Base-by-base conservation (phyloP, 108 stramenopile species). In the Seminavis robusta region DNA sequence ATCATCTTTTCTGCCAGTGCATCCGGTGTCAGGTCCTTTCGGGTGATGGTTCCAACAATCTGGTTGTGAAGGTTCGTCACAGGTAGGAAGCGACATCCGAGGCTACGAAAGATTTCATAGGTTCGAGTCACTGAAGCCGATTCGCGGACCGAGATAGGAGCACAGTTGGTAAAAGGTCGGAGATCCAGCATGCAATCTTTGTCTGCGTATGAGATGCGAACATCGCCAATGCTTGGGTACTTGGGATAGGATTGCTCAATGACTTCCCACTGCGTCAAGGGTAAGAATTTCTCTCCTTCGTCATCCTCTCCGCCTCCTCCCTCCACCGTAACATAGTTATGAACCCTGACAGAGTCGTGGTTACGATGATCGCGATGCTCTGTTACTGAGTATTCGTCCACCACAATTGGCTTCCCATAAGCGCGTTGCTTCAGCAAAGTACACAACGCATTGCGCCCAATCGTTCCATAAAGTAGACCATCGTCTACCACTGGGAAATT, bases 31-130 rank as follows among this genome's bases (percentile, higher is more conserved):
- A 77, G 50, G 57, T 77, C 76, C 4, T 46, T 42, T 20, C 77
- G 66, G 3, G 77, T 78, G 31, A 78, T 78, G 9, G 67, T 69
- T n/a, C 77, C 77, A 19, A 71, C 70, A 10, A 62, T 45, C 31
- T 67, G 84, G 56, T 89, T 82, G 63, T 75, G 51, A 33, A 61
- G 57, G 61, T 91, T 77, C 33, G 84, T 78, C 27, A 91, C 83
- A 17, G 73, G 66, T 29, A 91, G 79, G 47, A 84, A 83, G 6
- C 89, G 77, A 10, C 85, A 60, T 6, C 89, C 89, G 27, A 91
- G 57, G 11, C 73, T 91, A 25, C 86, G 83, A 59, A 85, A 91
- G 34, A 85, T 20, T 19, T 81, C 52, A 56, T 91, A 91, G 6
- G 89, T 75, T 23, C 86, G 48, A 58, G 77, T 49, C 29, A 52